phyloP scores from a whole-genome alignment of 106 monocot species.

The Iris macrosiphon region DNA sequence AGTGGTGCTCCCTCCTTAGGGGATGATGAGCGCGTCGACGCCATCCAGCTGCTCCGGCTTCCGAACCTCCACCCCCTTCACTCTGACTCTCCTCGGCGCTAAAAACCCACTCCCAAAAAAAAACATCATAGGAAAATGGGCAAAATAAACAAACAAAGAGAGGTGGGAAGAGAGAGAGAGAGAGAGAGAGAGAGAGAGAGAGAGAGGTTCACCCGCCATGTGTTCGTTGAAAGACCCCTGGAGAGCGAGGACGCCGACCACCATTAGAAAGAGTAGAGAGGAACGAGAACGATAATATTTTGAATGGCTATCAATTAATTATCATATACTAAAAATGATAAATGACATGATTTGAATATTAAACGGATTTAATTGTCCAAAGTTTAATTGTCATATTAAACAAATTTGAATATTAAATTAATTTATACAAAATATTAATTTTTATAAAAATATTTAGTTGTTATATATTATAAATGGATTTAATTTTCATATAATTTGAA shows the following conservation, averaged over 20 bases:
- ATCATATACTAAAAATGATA: no score
- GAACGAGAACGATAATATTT: no score
- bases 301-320: no score
- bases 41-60: slow-evolving; percentile 19
- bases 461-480: no score
- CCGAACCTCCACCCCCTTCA: slow-evolving; percentile 20
- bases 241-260: slow-evolving; percentile 23
- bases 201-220: slow-evolving; percentile 13
- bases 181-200: not conserved
- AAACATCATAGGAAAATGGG: not conserved
- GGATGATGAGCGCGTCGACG: slow-evolving; percentile 81
- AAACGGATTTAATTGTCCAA: no score
- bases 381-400: no score
- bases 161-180: not conserved
- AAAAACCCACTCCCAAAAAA: not conserved
- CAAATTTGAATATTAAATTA: no score
- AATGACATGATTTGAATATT: no score
- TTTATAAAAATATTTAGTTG: no score
- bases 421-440: no score
- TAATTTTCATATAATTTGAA: no score
- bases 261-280: slow-evolving; percentile 11
- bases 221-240: slow-evolving; percentile 33
- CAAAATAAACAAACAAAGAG: not conserved
- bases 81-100: slow-evolving; percentile 21
- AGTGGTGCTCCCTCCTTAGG: slow-evolving; percentile 97